phyloP scores from a whole-genome alignment of 1,139 yeast species.

The Diutina siamensis region DNA sequence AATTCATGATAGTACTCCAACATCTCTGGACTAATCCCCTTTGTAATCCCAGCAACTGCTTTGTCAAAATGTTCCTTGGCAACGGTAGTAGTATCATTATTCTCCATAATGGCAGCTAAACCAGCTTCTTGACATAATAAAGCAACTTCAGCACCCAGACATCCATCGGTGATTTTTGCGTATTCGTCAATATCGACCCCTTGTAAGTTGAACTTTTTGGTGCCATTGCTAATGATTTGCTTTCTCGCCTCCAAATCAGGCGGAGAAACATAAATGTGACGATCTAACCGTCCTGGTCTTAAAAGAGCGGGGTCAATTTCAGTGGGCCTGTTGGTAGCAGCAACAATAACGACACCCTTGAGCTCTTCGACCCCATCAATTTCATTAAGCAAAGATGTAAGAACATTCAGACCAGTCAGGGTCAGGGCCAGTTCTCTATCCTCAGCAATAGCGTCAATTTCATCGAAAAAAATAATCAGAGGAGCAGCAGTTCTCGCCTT shows the following conservation, averaged over 20 bases:
- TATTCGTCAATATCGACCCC: slow-evolving; percentile 32
- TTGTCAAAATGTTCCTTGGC: slow-evolving; percentile 53
- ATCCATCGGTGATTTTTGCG: slow-evolving; percentile 67
- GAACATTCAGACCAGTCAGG: slow-evolving; percentile 72
- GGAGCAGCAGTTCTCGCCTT: slow-evolving; percentile 93
- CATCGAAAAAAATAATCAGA: slow-evolving; percentile 86
- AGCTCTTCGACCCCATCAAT: slow-evolving; percentile 94
- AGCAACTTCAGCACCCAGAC: slow-evolving; percentile 95
- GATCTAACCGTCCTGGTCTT: slow-evolving; percentile 89
- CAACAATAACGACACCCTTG: slow-evolving; percentile 84
- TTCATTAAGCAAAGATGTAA: slow-evolving; percentile 82
- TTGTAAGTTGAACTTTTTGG: slow-evolving; percentile 31
- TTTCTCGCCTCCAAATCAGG: slow-evolving; percentile 74
- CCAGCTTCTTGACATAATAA: slow-evolving; percentile 93
- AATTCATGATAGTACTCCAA: slow-evolving; percentile 60
- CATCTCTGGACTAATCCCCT: slow-evolving; percentile 80
- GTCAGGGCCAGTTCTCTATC: slow-evolving; percentile 57
- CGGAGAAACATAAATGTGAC: slow-evolving; percentile 86
- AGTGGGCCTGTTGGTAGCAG: slow-evolving; percentile 92
- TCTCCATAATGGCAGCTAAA: slow-evolving; percentile 77
- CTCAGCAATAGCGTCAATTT: slow-evolving; percentile 82
- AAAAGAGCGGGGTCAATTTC: slow-evolving; percentile 84
- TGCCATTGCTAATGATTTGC: slow-evolving; percentile 62
- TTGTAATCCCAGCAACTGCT: slow-evolving; percentile 57
- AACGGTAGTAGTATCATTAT: slow-evolving; percentile 44